These are phyloP conservation scores for Lactarius tabidus DNA, from an alignment of 768 basidiomycete species.

Conservation along the genomic window DNA sequence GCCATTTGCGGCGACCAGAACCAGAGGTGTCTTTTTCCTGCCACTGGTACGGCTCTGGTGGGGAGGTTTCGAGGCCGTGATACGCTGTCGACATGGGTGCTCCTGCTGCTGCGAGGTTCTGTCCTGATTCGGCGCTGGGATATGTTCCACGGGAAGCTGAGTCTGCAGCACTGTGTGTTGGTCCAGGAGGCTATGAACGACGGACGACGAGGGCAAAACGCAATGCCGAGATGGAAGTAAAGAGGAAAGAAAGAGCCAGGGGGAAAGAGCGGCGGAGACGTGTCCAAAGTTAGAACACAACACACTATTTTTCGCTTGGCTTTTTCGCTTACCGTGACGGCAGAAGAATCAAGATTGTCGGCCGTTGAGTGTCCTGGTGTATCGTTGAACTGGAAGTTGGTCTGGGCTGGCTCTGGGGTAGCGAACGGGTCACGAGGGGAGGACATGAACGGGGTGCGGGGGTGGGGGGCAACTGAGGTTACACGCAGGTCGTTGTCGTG, in stretches of 20 bases:
- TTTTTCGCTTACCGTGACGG: constrained; percentile 11
- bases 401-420: constrained; percentile 7
- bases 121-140: background rate
- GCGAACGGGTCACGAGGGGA: constrained; percentile 13
- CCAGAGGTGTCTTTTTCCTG: constrained; percentile 14
- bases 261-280: no score
- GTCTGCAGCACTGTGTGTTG: constrained; percentile 7
- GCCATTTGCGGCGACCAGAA: constrained; percentile 16
- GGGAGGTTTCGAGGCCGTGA: constrained; percentile 5
- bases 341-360: constrained; percentile 6
- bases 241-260: background rate
- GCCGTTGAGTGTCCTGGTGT: background rate
- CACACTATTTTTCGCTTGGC: background rate
- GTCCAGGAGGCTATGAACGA: constrained; percentile 11
- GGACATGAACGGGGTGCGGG: background rate
- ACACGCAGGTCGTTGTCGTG: no score
- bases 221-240: constrained; percentile 4
- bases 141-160: constrained; percentile 13
- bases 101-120: background rate
- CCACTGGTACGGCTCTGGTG: background rate
- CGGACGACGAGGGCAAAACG: constrained; percentile 1
- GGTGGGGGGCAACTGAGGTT: background rate
- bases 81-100: constrained; percentile 8
- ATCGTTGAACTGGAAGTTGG: constrained; percentile 4
- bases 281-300: background rate